A percentile compares a stretch with the other conserved stretches of the same genome.
Conservation (phyloP, 805 yeast genomes). For the Lipomyces lipofer region DNA sequence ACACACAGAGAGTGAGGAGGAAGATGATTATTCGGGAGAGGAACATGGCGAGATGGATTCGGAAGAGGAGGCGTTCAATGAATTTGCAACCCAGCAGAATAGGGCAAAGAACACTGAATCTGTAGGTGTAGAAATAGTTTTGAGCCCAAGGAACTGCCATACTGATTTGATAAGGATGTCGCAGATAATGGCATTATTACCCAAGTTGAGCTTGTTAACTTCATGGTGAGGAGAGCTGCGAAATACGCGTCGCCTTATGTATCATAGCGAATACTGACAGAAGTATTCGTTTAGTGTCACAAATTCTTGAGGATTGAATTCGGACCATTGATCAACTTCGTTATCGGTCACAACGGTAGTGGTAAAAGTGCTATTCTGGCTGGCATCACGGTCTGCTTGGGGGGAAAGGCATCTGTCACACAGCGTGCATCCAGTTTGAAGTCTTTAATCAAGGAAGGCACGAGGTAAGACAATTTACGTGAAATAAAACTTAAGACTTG, state of each 20-base stretch:
- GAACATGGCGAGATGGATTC: slow-evolving; percentile 23
- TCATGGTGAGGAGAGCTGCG: slow-evolving; percentile 47
- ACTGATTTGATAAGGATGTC: not conserved
- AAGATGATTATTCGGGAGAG: not conserved
- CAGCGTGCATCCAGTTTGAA: slow-evolving; percentile 75
- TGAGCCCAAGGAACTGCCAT: too few relatives aligned
- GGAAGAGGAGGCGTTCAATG: slow-evolving; percentile 18
- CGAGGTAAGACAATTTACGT: slow-evolving; percentile 42
- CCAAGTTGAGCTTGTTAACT: slow-evolving; percentile 63
- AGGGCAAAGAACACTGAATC: not conserved
- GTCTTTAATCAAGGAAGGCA: slow-evolving; percentile 75
- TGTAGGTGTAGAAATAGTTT: not conserved
- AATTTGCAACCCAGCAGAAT: not conserved
- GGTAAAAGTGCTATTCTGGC: slow-evolving; percentile 94
- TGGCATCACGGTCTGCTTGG: slow-evolving; percentile 86
- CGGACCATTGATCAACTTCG: slow-evolving; percentile 83
- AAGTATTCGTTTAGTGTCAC: too few relatives aligned
- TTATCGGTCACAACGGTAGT: slow-evolving; percentile 95
- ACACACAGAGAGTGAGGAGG: not conserved
- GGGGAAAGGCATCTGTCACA: slow-evolving; percentile 83
- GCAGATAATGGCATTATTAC: slow-evolving; percentile 59
- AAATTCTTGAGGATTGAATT: slow-evolving; percentile 70
- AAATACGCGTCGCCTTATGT: slow-evolving; percentile 19
- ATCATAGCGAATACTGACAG: too few relatives aligned
- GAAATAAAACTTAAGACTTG: slow-evolving; percentile 1